Evolutionary conservation across 75 land plant species (phyloP).

Genomic region (Pinus taeda): DNA sequence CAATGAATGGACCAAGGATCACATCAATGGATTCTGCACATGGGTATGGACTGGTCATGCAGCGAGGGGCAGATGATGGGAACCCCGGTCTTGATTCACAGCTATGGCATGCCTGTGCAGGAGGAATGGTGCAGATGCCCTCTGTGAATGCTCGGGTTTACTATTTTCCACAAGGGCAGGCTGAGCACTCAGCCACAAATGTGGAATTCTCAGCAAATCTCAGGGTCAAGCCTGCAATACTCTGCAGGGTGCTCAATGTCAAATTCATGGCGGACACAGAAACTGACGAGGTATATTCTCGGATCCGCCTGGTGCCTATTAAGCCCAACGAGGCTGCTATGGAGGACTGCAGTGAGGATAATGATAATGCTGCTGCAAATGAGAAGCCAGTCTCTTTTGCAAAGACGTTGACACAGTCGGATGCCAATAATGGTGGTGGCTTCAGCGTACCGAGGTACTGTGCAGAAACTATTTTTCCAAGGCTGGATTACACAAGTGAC

Average conservation of each 20-base stretch:
- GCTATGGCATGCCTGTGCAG: conserved; percentile 99
- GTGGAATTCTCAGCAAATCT: conserved; percentile 44
- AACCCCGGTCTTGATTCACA: conserved; percentile 66
- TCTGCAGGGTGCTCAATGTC: conserved; percentile 60
- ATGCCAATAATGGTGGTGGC: conserved; percentile 99
- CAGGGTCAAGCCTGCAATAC: conserved; percentile 47
- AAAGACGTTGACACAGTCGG: conserved; percentile 96
- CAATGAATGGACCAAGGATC: conserved; percentile 13
- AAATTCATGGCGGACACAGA: conserved; percentile 84
- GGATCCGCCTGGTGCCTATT: conserved; percentile 58
- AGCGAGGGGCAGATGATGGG: conserved; percentile 4
- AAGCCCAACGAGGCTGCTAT: conserved; percentile 16
- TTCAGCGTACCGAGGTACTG: conserved; percentile 97
- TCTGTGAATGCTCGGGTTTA: conserved; percentile 67
- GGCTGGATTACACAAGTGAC: conserved; percentile 77
- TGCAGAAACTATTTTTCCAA: conserved; percentile 96
- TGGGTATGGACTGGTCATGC: conserved; percentile 3
- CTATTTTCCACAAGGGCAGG: conserved; percentile 96
- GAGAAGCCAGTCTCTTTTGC: conserved; percentile 90
- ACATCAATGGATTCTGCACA: conserved; percentile 5
- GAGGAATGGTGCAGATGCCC: conserved; percentile 95
- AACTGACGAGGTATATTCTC: conserved; percentile 86
- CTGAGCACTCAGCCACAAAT: conserved; percentile 70
- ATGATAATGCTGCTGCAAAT: conserved; percentile 21
- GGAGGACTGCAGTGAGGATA: conserved; percentile 16